A percentile compares a stretch with the other conserved stretches of the same genome.
These are phyloP conservation scores for Camelina hispida DNA, from an alignment of 345 rosid genomes.

Conservation along the genomic window DNA sequence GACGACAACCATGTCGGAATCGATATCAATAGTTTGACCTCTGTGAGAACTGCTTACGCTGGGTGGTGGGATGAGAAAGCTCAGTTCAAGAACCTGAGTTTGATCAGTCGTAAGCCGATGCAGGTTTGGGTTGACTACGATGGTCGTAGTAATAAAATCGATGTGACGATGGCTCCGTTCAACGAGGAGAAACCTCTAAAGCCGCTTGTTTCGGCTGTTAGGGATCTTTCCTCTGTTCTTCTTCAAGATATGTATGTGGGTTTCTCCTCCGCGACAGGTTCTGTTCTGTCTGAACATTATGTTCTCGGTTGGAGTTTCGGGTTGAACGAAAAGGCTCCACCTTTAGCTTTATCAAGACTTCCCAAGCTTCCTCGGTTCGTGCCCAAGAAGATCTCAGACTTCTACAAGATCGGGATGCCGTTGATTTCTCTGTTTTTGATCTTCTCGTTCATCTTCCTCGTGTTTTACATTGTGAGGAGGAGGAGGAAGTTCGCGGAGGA, in stretches of 20 bases:
- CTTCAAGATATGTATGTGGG: conserved; percentile 59
- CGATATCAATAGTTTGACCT: conserved; percentile 67
- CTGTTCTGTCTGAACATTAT: conserved; percentile 51
- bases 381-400: conserved; percentile 42
- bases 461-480: conserved; percentile 45
- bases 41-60: conserved; percentile 54
- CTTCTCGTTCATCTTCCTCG: conserved; percentile 30
- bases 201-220: conserved; percentile 52
- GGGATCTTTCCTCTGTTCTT: conserved; percentile 55
- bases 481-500: conserved; percentile 65
- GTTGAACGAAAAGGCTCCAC: conserved; percentile 51
- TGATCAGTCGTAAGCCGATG: conserved; percentile 64
- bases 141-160: conserved; percentile 46
- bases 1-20: conserved; percentile 88
- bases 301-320: conserved; percentile 76
- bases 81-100: conserved; percentile 50
- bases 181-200: conserved; percentile 44
- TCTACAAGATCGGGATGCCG: conserved; percentile 57
- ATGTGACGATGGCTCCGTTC: conserved; percentile 67
- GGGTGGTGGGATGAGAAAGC: conserved; percentile 51
- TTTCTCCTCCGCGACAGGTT: conserved; percentile 69
- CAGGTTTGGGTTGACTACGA: conserved; percentile 90
- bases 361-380: conserved; percentile 62
- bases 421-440: conserved; percentile 42
- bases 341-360: conserved; percentile 54